Percentiles rank a stretch among this genome's conserved stretches.
Conservation (phyloP, 164 flowering plant species). For the Magnolia officinalis region DNA sequence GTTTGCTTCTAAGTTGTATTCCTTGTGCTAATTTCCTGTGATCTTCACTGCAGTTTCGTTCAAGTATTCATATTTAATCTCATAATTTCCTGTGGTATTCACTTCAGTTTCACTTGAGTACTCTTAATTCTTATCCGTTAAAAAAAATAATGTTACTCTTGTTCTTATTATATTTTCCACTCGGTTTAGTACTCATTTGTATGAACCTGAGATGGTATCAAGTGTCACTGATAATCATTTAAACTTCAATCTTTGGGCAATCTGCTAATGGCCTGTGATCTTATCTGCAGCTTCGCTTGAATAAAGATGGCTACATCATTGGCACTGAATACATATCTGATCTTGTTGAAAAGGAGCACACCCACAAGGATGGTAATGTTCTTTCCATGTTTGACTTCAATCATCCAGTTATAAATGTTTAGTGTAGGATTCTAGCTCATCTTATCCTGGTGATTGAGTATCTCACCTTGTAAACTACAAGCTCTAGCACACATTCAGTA, state of each 20-base stretch:
- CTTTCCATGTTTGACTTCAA: neutral
- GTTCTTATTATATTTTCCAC: neutral
- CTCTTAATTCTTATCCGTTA: no score
- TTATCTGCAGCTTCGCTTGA: conserved; percentile 80
- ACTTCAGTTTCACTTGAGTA: no score
- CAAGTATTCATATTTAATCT: no score
- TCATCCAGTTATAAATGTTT: neutral
- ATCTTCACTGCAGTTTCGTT: no score
- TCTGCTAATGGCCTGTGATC: conserved; percentile 10
- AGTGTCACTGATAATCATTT: neutral
- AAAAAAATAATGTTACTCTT: neutral
- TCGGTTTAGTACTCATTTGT: neutral
- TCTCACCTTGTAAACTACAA: no score
- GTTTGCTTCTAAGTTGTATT: no score
- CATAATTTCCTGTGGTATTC: no score
- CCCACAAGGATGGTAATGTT: conserved; percentile 68
- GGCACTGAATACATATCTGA: conserved; percentile 91
- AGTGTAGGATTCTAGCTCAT: neutral
- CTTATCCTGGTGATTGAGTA: neutral
- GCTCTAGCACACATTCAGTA: no score
- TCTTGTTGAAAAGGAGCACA: conserved; percentile 89
- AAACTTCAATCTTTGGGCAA: neutral
- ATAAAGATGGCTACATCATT: conserved; percentile 65
- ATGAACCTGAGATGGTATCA: neutral
- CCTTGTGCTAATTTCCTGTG: no score